Percentiles rank a stretch among this genome's conserved stretches.
These are phyloP conservation scores for Cladophialophora carrionii DNA, from an alignment of 2,329 filamentous ascomycete species.

Conservation along the genomic window DNA sequence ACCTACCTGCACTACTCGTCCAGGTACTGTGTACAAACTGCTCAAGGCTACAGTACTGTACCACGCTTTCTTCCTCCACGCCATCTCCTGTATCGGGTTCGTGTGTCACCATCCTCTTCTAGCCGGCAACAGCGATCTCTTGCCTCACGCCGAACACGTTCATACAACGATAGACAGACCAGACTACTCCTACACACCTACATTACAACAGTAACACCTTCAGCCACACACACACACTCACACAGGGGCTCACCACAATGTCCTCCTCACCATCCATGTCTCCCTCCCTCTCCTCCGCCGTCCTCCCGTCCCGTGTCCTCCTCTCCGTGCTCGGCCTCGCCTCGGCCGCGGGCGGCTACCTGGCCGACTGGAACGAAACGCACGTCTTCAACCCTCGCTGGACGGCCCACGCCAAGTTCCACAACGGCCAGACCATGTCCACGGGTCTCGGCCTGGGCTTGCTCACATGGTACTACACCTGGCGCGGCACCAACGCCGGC, in stretches of 20 bases:
- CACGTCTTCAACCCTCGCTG: constrained; percentile 55
- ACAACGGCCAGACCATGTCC: constrained; percentile 59
- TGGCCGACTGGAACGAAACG: constrained; percentile 46
- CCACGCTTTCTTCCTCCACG: no score
- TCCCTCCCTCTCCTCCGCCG: constrained; percentile 8
- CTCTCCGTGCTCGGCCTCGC: constrained; percentile 20
- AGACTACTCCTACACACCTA: neutral
- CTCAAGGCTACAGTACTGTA: no score
- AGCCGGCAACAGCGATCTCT: no score
- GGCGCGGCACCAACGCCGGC: constrained; percentile 10
- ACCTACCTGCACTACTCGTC: no score
- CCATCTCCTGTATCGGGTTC: no score
- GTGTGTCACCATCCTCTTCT: no score
- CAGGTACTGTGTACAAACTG: no score
- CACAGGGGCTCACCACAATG: neutral
- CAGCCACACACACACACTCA: neutral
- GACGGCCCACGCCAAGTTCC: constrained; percentile 57
- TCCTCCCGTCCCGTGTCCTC: constrained; percentile 24
- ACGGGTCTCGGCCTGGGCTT: constrained; percentile 24
- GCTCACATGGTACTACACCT: constrained; percentile 26
- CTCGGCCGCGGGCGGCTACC: constrained; percentile 22
- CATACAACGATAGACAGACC: no score
- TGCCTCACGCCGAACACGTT: no score
- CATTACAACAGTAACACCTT: neutral
- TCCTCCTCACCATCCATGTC: constrained; percentile 2